These are phyloP conservation scores for Aspergillus phoenicis DNA, from an alignment of 2,329 filamentous ascomycete species.

Conservation along the genomic window DNA sequence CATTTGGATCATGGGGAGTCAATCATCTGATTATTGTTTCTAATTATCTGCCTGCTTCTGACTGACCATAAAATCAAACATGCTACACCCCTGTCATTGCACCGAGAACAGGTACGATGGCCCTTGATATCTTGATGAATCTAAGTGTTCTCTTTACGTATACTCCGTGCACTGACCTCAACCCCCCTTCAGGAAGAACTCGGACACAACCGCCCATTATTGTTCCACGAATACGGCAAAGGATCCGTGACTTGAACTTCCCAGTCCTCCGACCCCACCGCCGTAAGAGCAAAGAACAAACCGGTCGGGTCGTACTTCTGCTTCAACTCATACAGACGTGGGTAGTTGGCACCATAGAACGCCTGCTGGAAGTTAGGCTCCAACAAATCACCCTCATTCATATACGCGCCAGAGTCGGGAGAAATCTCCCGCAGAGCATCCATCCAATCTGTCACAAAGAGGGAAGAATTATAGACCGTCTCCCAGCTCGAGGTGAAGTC, in stretches of 20 bases:
- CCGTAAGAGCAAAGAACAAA: constrained; percentile 31
- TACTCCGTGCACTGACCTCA: background rate
- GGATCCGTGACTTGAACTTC: constrained; percentile 22
- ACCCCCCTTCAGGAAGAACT: background rate
- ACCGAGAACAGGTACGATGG: no score
- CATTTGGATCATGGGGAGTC: no score
- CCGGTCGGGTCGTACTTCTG: constrained; percentile 35
- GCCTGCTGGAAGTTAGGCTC: constrained; percentile 44
- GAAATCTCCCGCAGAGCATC: constrained; percentile 22
- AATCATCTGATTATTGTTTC: no score
- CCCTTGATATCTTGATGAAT: no score
- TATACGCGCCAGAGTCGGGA: constrained; percentile 34
- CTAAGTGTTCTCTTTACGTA: no score
- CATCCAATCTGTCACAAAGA: constrained; percentile 26
- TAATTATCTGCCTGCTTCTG: background rate
- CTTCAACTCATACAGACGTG: constrained; percentile 30
- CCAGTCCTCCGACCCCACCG: constrained; percentile 28
- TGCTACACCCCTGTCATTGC: no score
- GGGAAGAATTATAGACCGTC: constrained; percentile 13
- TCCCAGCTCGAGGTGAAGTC: constrained; percentile 21
- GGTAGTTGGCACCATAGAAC: constrained; percentile 43
- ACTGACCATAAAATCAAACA: no score
- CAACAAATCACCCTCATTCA: constrained; percentile 43
- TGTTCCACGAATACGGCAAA: constrained; percentile 25
- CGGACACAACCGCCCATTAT: constrained; percentile 24